Conservation (phyloP, 805 yeast species). For the Starmerella apis region DNA sequence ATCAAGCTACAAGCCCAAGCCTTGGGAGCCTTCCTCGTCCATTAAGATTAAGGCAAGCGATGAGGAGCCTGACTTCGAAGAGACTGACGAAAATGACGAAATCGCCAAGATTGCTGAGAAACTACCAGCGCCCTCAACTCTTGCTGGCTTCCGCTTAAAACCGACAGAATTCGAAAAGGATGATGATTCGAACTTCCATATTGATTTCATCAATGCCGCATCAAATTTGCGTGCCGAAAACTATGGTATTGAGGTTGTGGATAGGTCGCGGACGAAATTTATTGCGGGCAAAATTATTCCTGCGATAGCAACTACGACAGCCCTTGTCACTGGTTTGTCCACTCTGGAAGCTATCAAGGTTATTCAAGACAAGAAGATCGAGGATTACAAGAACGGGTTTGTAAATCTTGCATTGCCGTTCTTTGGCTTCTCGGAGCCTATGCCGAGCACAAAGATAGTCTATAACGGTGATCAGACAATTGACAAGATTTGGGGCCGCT, state of each 20-base stretch:
- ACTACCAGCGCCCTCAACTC: conserved; percentile 76
- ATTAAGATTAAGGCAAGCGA: conserved; percentile 79
- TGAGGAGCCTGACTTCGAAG: conserved; percentile 66
- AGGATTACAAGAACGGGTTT: conserved; percentile 85
- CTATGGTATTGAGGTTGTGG: conserved; percentile 81
- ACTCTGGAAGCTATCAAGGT: conserved; percentile 88
- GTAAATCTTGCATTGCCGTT: conserved; percentile 88
- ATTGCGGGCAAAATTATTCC: conserved; percentile 98
- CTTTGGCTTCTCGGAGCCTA: conserved; percentile 93
- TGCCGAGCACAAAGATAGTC: conserved; percentile 70
- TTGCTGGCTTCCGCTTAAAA: conserved; percentile 75
- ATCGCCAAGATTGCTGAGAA: conserved; percentile 48
- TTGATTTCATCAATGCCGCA: conserved; percentile 90
- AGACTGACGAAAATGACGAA: conserved; percentile 21
- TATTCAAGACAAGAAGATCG: conserved; percentile 66
- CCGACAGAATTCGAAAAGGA: conserved; percentile 98
- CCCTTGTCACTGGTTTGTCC: conserved; percentile 88
- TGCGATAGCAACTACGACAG: conserved; percentile 99
- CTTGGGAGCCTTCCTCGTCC: conserved; percentile 65
- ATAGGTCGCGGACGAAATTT: conserved; percentile 80
- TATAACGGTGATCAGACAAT: conserved; percentile 63
- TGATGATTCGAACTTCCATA: conserved; percentile 93
- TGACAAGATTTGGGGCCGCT: conserved; percentile 93
- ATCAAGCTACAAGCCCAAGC: conserved; percentile 41
- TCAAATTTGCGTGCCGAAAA: conserved; percentile 92